Conservation (phyloP, 2,329 filamentous ascomycete species). For the Colletotrichum sp. region DNA sequence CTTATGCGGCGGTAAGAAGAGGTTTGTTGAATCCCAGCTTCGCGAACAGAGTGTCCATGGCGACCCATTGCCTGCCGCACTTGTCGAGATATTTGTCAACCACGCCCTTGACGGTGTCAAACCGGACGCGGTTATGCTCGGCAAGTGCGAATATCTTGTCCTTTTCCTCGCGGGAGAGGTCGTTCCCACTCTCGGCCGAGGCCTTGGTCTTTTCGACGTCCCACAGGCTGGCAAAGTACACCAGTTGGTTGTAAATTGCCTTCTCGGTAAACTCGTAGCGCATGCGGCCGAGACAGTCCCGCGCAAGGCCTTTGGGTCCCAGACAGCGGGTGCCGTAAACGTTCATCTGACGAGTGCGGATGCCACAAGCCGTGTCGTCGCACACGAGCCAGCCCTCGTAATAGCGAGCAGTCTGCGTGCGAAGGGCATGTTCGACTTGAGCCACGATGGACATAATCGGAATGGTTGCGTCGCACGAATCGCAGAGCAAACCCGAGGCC, state of each 20-base stretch:
- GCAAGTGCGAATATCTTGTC: constrained; percentile 73
- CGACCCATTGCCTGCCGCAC: constrained; percentile 90
- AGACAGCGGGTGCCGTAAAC: constrained; percentile 92
- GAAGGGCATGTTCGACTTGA: constrained; percentile 86
- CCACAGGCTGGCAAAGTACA: constrained; percentile 86
- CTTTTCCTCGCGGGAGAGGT: constrained; percentile 56
- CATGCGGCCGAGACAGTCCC: constrained; percentile 88
- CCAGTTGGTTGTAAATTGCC: constrained; percentile 90
- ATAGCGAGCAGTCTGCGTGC: constrained; percentile 79
- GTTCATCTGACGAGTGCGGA: constrained; percentile 87
- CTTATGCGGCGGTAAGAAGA: background rate
- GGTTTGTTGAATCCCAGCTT: constrained; percentile 62
- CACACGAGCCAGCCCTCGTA: constrained; percentile 94
- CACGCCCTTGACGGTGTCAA: constrained; percentile 75
- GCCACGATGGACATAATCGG: constrained; percentile 78
- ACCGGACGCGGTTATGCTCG: constrained; percentile 82
- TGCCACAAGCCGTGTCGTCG: constrained; percentile 86
- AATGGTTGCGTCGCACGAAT: constrained; percentile 68
- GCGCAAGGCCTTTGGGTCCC: constrained; percentile 82
- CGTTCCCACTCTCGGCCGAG: constrained; percentile 29
- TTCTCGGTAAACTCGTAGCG: constrained; percentile 87
- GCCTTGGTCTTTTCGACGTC: constrained; percentile 78
- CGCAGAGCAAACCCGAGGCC: constrained; percentile 76
- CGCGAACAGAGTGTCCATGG: constrained; percentile 87
- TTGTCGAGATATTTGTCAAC: constrained; percentile 88